Conservation (phyloP, 2,329 filamentous ascomycete species). For the Sphaerulina populicola region DNA sequence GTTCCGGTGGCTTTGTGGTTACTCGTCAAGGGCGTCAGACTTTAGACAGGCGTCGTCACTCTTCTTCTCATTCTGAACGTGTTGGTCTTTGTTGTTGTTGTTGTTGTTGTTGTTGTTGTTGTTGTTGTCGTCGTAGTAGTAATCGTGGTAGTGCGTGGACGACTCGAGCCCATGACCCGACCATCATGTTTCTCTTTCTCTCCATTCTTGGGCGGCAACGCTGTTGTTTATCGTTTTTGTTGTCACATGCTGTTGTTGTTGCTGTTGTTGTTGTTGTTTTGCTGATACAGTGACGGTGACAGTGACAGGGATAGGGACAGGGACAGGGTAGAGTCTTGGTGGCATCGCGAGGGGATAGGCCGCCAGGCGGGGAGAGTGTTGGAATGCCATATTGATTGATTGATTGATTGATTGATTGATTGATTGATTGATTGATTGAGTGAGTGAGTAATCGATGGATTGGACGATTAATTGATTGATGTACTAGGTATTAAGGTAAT, state of each 20-base stretch:
- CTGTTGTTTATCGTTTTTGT: too few species aligned
- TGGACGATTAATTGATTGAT: too few species aligned
- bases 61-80: neutral
- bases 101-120: neutral
- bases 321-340: neutral
- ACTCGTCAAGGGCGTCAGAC: slow-evolving; percentile 68
- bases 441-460: too few species aligned
- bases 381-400: neutral
- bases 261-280: too few species aligned
- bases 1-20: slow-evolving; percentile 91
- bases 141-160: too few species aligned
- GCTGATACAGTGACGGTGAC: too few species aligned
- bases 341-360: neutral
- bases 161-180: too few species aligned
- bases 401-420: neutral
- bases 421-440: neutral
- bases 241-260: too few species aligned
- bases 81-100: neutral
- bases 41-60: slow-evolving; percentile 34
- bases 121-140: neutral
- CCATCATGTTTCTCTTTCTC: neutral
- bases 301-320: too few species aligned
- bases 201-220: neutral
- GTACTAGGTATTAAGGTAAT: too few species aligned
- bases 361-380: slow-evolving; percentile 4